Base-by-base conservation (phyloP, 306 rosid genomes). In the Mucuna pruriens region DNA sequence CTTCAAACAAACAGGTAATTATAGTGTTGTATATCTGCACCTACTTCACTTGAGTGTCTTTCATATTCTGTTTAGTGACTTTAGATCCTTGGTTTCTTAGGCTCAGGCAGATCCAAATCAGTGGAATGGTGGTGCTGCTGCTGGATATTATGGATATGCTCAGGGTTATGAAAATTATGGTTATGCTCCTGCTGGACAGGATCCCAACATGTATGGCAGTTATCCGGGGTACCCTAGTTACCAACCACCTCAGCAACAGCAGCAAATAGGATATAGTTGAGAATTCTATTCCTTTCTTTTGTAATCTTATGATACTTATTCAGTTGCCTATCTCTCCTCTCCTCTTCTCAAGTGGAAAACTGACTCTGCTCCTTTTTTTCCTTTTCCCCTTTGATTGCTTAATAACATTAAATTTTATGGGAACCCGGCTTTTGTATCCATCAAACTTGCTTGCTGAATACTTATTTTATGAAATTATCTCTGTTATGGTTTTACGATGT, bases 1-100 rank as follows among this genome's bases (percentile, higher is more conserved):
- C 97, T 85, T 64, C 99, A 45, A 95, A 91, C 90, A 95, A 95
- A 84, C 98, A 90, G 98, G 99, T 93, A 67, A 48, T 51, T 61
- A 23, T 4, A 48, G 62, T 15, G 25, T 45, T 65, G 55, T 36
- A 33, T 22, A 9, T 65, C 7, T 61, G 20, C 54, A 15, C 40
- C 46, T 46, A 26, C 16, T 36, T 60, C 22, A 4, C 22, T 29
- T 31, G n/a, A 4, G 26, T 19, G 29, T 9, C 7, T 72, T 70
- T 16, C 3, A 0, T 49, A 60, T 76, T 49, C 26, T 15, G 55
- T 63, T 75, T 63, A 48, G 45, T 20, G 7, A 49, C 45, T 19
- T 22, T 34, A 66, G n/a, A 17, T 85, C 6, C 42, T 36, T 29
- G 71, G 51, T 20, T 60, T 40, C 23, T 61, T 91, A 92, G 94